A percentile compares a stretch with the other conserved stretches of the same genome.
Conservation (phyloP, 2,329 filamentous ascomycete species). For the Aureobasidium sp. region DNA sequence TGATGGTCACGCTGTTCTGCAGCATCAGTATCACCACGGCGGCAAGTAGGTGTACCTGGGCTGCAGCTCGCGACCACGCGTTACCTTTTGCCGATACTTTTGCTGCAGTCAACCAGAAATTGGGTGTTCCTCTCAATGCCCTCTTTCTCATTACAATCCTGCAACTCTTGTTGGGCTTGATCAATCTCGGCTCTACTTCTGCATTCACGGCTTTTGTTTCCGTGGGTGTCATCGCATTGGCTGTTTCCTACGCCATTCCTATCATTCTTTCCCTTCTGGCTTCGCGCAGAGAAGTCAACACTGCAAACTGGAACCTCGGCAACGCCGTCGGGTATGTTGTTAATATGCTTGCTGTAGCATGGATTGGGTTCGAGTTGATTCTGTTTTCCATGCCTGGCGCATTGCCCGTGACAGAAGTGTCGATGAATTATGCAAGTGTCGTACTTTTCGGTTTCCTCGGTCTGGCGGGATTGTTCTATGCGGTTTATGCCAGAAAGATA, state of each 20-base stretch:
- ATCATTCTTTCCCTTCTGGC: conserved; percentile 43
- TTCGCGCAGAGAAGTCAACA: conserved; percentile 22
- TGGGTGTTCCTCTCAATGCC: conserved; percentile 34
- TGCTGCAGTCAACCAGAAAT: conserved; percentile 25
- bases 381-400: conserved; percentile 47
- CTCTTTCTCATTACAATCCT: conserved; percentile 36
- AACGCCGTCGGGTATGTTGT: conserved; percentile 14
- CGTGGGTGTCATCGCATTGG: conserved; percentile 49
- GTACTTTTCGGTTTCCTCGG: conserved; percentile 58
- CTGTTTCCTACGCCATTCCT: conserved; percentile 48
- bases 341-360: conserved; percentile 22
- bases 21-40: conserved; percentile 45
- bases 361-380: conserved; percentile 23
- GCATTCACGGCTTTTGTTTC: conserved; percentile 44
- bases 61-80: conserved; percentile 37
- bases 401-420: conserved; percentile 43
- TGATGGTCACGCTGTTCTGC: conserved; percentile 45
- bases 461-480: conserved; percentile 58
- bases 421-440: conserved; percentile 54
- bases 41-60: conserved; percentile 39
- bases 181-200: conserved; percentile 39
- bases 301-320: conserved; percentile 18
- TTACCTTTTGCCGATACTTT: conserved; percentile 33
- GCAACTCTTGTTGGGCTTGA: conserved; percentile 41
- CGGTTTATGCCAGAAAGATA: conserved; percentile 53